Base-by-base conservation (phyloP, 805 yeast species). In the Hanseniaspora nectarophila region DNA sequence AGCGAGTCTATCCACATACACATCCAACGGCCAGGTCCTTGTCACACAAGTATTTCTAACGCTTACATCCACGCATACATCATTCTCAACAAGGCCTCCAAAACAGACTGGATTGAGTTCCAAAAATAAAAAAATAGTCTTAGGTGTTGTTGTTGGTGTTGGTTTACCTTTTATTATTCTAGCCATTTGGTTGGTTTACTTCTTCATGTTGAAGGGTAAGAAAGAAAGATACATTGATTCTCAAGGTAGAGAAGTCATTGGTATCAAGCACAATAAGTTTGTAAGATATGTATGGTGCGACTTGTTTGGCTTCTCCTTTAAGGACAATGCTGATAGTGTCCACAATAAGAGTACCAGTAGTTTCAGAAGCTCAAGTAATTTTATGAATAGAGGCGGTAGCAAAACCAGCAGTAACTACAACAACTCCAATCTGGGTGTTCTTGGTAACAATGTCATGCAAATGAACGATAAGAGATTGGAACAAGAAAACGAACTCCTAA, bases 71-170 rank as follows among this genome's bases (percentile, higher is more conserved):
- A 58, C 61, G 8, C 57, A 68, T 4, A 46, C 65, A 7, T 56
- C 57, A 2, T 56, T 61, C 15, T 61, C 67, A 0, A 38, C 62
- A 2, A 60, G 60, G n/a, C 55, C 62, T 16, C 37, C 45, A 16
- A 18, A 45, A 34, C 43, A 61, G 40, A 39, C 56, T 1, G 82
- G 82, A 0, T 65, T 80, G 7, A 71, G 81, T 1, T 60, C 69
- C 15, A 72, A 74, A 47, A 65, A 74, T 54, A 71, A 75, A 51
- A 74, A 73, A 53, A 73, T 81, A 33, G 77, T 82, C 23, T 73
- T 81, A 49, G 88, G 88, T 37, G 80, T 81, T 54, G 81, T 78
- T 28, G 81, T 82, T 5, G 88, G 88, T 52, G 74, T 83, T 13
- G 85, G 85, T 49, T 78, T 80, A 0, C 85, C 89, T 2, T 56